Evolutionary conservation across 139 green algal species (phyloP), one percentile per base, ranked within the genome.

Genomic region (Auxenochlorella pyrenoidosa): DNA sequence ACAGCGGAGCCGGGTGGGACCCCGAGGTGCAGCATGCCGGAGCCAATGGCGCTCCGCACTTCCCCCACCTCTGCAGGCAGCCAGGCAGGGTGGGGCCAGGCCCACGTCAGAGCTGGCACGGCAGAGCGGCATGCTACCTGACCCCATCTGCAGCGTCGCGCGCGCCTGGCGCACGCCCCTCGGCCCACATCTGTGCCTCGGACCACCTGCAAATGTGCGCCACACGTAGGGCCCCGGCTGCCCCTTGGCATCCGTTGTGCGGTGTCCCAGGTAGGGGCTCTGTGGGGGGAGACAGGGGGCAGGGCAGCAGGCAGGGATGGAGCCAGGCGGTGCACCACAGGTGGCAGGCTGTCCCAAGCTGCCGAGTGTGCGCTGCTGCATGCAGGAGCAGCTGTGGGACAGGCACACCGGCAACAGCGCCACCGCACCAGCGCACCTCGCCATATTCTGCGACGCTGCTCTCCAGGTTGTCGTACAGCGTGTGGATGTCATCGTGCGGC

Each of bases 391-490:
- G 47, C 47, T 58, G 47, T 12, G 12, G 18, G 36, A 6, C 1
- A 44, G 16, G 18, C 76, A 30, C 47, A 54, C 47, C 47, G 8
- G 10, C 41, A 65, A 36, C 38, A 3, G 22, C 10, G 21, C n/a
- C 10, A 16, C 32, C 28, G 21, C 32, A 21, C 16, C 66, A 30
- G 47, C 88, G 86, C 76, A 98, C 94, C 73, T 98, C 91, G 21
- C 94, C 89, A 73, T 94, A 96, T 22, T 90, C 91, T 0, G 88
- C 79, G 0, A 97, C 85, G 72, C 79, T 91, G 63, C 83, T 92
- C 90, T 99, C 97, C 76, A 97, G 92, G 78, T 95, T 95, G 92
- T 99, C 97, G 79, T 99, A 95, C 32, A 99, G 91, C 13, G 97
- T 99, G 84, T 87, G 90, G 34, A 99, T 93, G 87, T 96, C 86